phyloP scores from a whole-genome alignment of 140 eudicot genomes.

The Oenanthe javanica region DNA sequence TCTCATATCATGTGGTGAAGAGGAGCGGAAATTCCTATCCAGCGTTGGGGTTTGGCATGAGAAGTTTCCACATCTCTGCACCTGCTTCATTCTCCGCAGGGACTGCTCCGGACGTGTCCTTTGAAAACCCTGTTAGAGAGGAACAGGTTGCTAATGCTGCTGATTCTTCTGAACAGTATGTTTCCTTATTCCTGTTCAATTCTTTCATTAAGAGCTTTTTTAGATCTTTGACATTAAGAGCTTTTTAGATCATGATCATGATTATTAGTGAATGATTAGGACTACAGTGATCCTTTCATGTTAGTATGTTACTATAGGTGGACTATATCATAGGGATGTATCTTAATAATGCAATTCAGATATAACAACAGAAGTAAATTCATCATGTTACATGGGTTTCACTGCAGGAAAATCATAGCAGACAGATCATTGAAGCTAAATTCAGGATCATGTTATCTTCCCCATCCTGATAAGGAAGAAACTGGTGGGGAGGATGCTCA shows the following conservation, averaged over 20 bases:
- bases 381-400: constrained; percentile 10
- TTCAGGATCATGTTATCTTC: constrained; percentile 89
- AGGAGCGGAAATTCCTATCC: constrained; percentile 30
- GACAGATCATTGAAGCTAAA: constrained; percentile 52
- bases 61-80: constrained; percentile 42
- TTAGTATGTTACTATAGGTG: not conserved
- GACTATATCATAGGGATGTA: not conserved
- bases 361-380: not conserved
- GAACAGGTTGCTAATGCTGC: constrained; percentile 42
- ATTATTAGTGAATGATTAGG: not conserved
- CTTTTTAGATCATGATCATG: not conserved
- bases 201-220: not conserved
- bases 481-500: constrained; percentile 99
- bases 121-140: constrained; percentile 39
- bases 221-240: not conserved
- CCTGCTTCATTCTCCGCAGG: constrained; percentile 49
- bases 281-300: not conserved
- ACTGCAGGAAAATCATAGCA: constrained; percentile 38
- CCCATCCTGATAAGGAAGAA: constrained; percentile 93
- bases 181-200: not conserved
- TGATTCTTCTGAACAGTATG: constrained; percentile 62
- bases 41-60: constrained; percentile 34
- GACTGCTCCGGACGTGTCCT: constrained; percentile 54
- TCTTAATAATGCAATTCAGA: not conserved
- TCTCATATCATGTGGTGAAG: constrained; percentile 49